Conservation (phyloP, 1,139 yeast genomes). For the Blastobotrys ciferrii region DNA sequence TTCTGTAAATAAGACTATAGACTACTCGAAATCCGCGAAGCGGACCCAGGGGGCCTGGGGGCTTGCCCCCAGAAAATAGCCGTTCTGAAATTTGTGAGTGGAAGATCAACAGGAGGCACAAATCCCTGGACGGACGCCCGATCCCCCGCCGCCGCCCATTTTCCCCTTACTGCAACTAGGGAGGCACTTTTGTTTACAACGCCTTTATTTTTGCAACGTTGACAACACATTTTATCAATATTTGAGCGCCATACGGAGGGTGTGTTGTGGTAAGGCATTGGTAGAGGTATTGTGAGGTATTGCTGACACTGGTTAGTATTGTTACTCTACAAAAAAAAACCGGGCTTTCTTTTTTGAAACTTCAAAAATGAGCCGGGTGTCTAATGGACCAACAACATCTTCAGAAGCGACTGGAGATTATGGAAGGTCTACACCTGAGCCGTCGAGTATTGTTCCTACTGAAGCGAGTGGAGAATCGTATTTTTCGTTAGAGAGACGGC, state of each 20-base stretch:
- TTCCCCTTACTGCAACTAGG: no score
- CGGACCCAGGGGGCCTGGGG: no score
- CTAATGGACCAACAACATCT: slow-evolving; percentile 1
- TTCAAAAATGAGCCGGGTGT: neutral
- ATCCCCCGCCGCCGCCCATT: no score
- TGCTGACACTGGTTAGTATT: neutral
- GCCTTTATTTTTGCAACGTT: neutral
- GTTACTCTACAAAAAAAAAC: neutral
- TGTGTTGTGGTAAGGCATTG: neutral
- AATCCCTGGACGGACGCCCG: neutral
- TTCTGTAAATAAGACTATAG: no score
- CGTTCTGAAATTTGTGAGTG: no score
- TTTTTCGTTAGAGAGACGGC: slow-evolving; percentile 1
- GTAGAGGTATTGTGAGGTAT: no score
- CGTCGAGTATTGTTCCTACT: neutral
- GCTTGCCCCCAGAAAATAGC: no score
- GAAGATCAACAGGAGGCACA: no score
- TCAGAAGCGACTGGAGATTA: neutral
- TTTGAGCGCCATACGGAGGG: neutral
- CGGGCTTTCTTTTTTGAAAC: neutral
- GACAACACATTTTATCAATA: neutral
- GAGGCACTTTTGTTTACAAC: slow-evolving; percentile 3
- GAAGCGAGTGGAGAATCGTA: slow-evolving; percentile 4
- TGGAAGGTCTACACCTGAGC: neutral
- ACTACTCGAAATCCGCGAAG: no score